Evolutionary conservation across 2,329 filamentous ascomycete species (phyloP).

Genomic region (Fonsecaea pugnacius): DNA sequence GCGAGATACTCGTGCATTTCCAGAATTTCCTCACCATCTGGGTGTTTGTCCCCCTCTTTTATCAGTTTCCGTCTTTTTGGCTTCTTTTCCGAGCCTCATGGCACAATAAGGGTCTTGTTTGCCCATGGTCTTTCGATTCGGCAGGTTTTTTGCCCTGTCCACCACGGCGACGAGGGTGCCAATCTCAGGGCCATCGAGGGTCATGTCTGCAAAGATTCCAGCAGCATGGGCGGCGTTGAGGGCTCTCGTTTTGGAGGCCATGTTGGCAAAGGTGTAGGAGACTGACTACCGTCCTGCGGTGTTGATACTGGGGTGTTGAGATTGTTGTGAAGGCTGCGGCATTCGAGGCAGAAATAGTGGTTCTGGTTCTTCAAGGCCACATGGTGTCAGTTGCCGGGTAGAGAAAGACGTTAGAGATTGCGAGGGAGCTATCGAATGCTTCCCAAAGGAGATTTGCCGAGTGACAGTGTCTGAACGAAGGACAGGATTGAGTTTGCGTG

Average conservation of each 20-base stretch:
- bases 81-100: slow-evolving; percentile 89
- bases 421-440: slow-evolving; percentile 7
- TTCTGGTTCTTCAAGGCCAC: slow-evolving; percentile 5
- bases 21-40: slow-evolving; percentile 71
- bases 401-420: slow-evolving; percentile 4
- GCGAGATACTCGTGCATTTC: neutral
- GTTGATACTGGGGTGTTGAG: slow-evolving; percentile 14
- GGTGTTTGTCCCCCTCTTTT: slow-evolving; percentile 93
- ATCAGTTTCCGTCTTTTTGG: slow-evolving; percentile 95
- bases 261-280: slow-evolving; percentile 13
- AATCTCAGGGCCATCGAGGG: slow-evolving; percentile 87
- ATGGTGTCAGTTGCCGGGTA: neutral
- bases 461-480: slow-evolving; percentile 12
- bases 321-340: slow-evolving; percentile 17
- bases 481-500: slow-evolving; percentile 4
- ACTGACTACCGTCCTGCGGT: slow-evolving; percentile 9
- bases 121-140: slow-evolving; percentile 94
- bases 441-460: slow-evolving; percentile 11
- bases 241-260: slow-evolving; percentile 32
- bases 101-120: slow-evolving; percentile 99
- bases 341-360: slow-evolving; percentile 21
- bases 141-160: slow-evolving; percentile 94
- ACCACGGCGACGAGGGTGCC: slow-evolving; percentile 90
- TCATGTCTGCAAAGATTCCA: slow-evolving; percentile 93
- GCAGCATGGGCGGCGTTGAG: slow-evolving; percentile 69